These are phyloP conservation scores for Brassica hybrid DNA, from an alignment of 441 rosid genomes.

Conservation along the genomic window DNA sequence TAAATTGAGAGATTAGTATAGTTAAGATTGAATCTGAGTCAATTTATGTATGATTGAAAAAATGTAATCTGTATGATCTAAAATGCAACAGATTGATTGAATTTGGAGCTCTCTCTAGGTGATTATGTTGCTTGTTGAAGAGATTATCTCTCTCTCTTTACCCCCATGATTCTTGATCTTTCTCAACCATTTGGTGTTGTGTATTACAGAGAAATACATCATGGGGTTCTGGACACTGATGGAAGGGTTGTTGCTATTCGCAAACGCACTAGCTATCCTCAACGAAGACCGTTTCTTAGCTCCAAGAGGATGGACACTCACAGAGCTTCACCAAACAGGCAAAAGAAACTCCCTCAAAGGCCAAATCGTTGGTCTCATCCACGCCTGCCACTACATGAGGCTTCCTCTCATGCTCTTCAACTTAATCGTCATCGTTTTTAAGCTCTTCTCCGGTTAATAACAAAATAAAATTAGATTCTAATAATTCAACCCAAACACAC, in stretches of 20 bases:
- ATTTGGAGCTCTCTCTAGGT: no score
- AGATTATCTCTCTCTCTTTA: no score
- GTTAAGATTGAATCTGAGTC: neutral
- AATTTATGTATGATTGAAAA: neutral
- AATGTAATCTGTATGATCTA: no score
- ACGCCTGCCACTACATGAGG: slow-evolving; percentile 84
- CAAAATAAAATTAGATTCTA: neutral
- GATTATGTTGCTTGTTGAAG: no score
- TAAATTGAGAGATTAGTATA: neutral
- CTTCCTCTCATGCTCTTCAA: slow-evolving; percentile 77
- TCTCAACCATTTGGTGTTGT: neutral
- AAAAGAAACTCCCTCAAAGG: slow-evolving; percentile 71
- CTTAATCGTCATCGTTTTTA: slow-evolving; percentile 56
- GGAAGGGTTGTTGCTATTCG: slow-evolving; percentile 75
- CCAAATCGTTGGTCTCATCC: slow-evolving; percentile 76
- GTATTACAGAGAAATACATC: slow-evolving; percentile 33
- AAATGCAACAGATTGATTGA: no score
- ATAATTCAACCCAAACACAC: slow-evolving; percentile 1
- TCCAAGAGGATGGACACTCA: slow-evolving; percentile 83
- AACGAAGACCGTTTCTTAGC: slow-evolving; percentile 83
- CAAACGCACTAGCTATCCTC: slow-evolving; percentile 82
- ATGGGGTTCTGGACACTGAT: slow-evolving; percentile 83
- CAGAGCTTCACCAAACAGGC: slow-evolving; percentile 63
- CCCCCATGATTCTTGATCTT: neutral
- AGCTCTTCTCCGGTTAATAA: slow-evolving; percentile 62